Conservation (phyloP, 2,329 filamentous ascomycete genomes). For the Juglanconis oblonga region DNA sequence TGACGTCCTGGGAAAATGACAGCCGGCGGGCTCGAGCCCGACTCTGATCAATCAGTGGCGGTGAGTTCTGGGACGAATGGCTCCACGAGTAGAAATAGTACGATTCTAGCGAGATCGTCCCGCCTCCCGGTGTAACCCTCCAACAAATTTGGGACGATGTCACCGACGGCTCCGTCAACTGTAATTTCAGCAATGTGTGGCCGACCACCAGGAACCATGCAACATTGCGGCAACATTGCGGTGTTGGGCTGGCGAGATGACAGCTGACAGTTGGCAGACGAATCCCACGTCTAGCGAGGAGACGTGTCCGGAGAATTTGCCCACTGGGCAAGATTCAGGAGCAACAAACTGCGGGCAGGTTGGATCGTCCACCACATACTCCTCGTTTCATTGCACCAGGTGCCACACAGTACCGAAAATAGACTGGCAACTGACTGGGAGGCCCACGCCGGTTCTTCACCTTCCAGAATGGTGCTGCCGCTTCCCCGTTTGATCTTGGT, state of each 20-base stretch:
- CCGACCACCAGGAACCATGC: neutral
- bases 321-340: neutral
- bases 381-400: neutral
- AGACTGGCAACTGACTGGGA: too few relatives aligned
- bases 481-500: neutral
- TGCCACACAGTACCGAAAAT: neutral
- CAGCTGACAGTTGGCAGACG: neutral
- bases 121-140: neutral
- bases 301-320: neutral
- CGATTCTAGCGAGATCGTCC: neutral
- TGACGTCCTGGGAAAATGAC: too few relatives aligned
- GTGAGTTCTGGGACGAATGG: too few relatives aligned
- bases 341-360: neutral
- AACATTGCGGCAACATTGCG: neutral
- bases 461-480: neutral
- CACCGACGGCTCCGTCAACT: neutral
- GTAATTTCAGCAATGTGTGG: neutral
- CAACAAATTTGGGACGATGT: neutral
- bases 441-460: neutral
- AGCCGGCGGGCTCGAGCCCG: too few relatives aligned
- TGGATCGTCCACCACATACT: neutral
- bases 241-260: neutral
- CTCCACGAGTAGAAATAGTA: neutral
- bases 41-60: too few relatives aligned
- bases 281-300: too few relatives aligned